These are phyloP conservation scores for Quercus rubra DNA, from an alignment of 306 rosid genomes.

Conservation along the genomic window DNA sequence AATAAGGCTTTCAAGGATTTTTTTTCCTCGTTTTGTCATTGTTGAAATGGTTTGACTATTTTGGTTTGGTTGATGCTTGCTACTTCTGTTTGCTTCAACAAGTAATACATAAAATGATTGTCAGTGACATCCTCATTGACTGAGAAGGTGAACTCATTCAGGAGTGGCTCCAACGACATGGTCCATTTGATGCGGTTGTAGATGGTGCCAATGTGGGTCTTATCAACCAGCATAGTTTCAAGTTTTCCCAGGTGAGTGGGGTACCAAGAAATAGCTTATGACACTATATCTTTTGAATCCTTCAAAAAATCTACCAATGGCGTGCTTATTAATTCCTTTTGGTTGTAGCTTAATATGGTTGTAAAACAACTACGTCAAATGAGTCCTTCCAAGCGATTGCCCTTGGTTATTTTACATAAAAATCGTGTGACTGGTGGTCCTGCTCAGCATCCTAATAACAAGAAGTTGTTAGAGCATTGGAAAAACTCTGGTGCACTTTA, in stretches of 20 bases:
- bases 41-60: neutral
- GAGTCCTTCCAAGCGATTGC: slow-evolving; percentile 77
- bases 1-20: too few species aligned
- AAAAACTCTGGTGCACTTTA: slow-evolving; percentile 60
- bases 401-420: slow-evolving; percentile 80
- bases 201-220: slow-evolving; percentile 85
- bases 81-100: slow-evolving; percentile 20
- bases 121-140: slow-evolving; percentile 38
- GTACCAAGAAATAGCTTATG: slow-evolving; percentile 1
- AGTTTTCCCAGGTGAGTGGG: slow-evolving; percentile 57
- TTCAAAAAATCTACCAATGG: neutral
- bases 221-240: slow-evolving; percentile 39
- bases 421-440: slow-evolving; percentile 71
- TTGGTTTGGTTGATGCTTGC: neutral
- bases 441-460: slow-evolving; percentile 62
- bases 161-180: slow-evolving; percentile 78
- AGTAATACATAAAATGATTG: slow-evolving; percentile 19
- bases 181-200: slow-evolving; percentile 86
- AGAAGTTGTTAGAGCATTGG: slow-evolving; percentile 70
- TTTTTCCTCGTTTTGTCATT: too few species aligned
- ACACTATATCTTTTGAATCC: neutral
- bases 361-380: slow-evolving; percentile 23
- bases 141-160: slow-evolving; percentile 52
- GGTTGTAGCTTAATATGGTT: slow-evolving; percentile 59
- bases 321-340: slow-evolving; percentile 27